Base-by-base conservation (phyloP, 2,329 filamentous ascomycete species). In the Penicillium sp. region DNA sequence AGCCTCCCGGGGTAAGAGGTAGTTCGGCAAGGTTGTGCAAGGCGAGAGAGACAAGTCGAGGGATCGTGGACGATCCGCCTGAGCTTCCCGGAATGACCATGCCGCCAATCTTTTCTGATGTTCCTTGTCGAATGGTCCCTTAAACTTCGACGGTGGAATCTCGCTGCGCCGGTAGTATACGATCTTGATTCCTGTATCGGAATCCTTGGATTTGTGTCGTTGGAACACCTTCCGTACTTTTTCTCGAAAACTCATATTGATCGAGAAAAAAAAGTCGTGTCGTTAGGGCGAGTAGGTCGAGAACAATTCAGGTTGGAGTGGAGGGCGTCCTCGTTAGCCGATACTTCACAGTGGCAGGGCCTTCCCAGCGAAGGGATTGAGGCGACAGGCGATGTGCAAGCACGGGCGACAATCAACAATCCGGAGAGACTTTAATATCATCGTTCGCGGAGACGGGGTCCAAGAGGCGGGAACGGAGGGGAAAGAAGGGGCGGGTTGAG, bases 151-250 rank as follows among this genome's bases (percentile, higher is more conserved):
- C 17, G 73, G 76, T 1, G 81, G 81, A 19, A 82, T 74, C 67
- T 83, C 81, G 67, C 78, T 69, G 21, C 79, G 78, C 60, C 78
- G 78, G 70, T 83, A 83, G 65, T 83, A 79, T 73, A 82, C 76
- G 61, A 82, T 75, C 62, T 81, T 79, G 50, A 79, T 78, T 41
- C 75, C 72, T 55, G 76, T 70, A 45, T 13, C 48, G 29, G 59
- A 57, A 29, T 68, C 69, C 41, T 69, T 68, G 56, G 65, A 54
- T 59, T 67, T 67, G 64, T 67, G 30, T 45, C 65, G 65, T 56
- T 75, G 72, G 64, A 79, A 75, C 35, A 76, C 76, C 62, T 69
- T 69, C 62, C 69, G 73, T 63, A 80, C 71, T 61, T 67, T 76
- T 29, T 78, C 76, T 21, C 76, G 76, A 60, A 80, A 70, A 48